Evolutionary conservation across 2,329 filamentous ascomycete genomes (phyloP), one percentile per base, ranked within the genome.

Genomic region (Fonsecaea erecta): DNA sequence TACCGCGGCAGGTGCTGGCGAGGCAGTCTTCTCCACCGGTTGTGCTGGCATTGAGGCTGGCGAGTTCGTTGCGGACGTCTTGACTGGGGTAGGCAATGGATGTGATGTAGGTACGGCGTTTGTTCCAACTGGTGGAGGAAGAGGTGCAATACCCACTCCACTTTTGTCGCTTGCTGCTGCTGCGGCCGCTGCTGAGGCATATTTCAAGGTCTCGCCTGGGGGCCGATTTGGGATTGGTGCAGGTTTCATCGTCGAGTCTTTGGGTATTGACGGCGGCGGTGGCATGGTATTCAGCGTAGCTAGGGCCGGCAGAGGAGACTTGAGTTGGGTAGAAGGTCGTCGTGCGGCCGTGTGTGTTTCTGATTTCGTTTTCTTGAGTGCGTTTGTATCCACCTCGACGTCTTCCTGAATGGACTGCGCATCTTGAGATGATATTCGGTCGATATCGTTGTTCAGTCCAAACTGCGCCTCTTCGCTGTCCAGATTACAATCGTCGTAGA

Each of bases 351-450:
- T 82, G 40, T 84, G 77, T 51, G 48, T 11, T 56, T 94, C 92
- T 54, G 82, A 79, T 63, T 83, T 80, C 26, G 83, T 80, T 68
- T 84, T 83, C 62, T 83, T 78, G 75, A 90, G 88, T 70, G 82
- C 77, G 16, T 60, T 88, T 66, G 75, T 74, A 69, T 71, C 82
- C 18, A 84, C 81, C 43, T 85, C 77, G 24, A 51, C 51, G 40
- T 98, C 94, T 67, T 97, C 94, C 73, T 93, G 91, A 82, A 96
- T 84, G 58, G 95, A 98, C 75, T 96, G 92, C 30, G 91, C 87
- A 77, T 99, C 95, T 80, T 98, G 93, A 65, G 94, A 97, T n/a
- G 94, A 98, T 67, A 90, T 88, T 74, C 89, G 88, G 79, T 98
- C 95, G 77, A 88, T 88, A 32, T 97, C 93, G 67, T 83, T 84